A percentile compares a stretch with the other conserved stretches of the same genome.
Conservation (phyloP, 2,329 filamentous ascomycete species). For the Ophiostoma triangulosporum region DNA sequence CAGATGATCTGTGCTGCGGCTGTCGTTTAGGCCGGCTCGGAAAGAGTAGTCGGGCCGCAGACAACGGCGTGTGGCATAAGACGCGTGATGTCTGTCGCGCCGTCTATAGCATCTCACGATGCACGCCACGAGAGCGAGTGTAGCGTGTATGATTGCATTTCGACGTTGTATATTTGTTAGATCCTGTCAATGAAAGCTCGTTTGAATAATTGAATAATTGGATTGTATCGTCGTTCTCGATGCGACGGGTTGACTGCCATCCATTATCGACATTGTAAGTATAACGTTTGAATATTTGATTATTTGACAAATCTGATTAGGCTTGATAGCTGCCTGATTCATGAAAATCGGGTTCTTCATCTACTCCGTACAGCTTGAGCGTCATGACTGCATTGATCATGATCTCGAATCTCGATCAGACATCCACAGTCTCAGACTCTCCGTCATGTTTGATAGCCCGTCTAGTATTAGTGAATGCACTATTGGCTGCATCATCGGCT, state of each 20-base stretch:
- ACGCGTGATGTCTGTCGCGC: background rate
- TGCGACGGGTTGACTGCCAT: background rate
- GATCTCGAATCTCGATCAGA: background rate
- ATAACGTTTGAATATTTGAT: no score
- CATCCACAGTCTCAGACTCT: no score
- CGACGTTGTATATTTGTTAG: background rate
- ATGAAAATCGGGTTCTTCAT: background rate
- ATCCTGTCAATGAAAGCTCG: no score
- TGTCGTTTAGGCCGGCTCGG: background rate
- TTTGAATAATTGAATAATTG: no score
- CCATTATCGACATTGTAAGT: background rate
- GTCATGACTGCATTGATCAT: background rate
- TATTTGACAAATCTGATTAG: no score
- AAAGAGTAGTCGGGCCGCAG: background rate
- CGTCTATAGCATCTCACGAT: background rate
- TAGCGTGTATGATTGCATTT: background rate
- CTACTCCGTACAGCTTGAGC: background rate
- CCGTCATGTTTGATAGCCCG: no score
- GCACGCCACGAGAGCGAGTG: background rate
- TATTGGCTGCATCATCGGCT: no score
- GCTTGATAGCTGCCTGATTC: no score
- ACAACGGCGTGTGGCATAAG: background rate
- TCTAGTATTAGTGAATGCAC: no score
- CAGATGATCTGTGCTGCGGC: background rate
- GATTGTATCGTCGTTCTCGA: background rate